Conservation (phyloP, 352 stramenopile genomes). For the Pythium monospermum region DNA sequence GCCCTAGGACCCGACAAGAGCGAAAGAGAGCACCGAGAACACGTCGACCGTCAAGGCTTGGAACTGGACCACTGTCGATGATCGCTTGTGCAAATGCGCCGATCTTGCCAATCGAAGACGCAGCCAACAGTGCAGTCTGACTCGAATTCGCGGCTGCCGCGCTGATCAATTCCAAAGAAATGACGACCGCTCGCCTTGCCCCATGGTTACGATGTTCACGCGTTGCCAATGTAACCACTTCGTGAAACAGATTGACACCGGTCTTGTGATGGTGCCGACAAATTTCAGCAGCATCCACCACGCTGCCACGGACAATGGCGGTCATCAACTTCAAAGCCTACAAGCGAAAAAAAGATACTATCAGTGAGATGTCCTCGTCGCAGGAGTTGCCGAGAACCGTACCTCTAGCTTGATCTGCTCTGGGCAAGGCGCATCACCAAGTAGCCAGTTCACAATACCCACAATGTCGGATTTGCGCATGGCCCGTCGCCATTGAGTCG, state of each 20-base stretch:
- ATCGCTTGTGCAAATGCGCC: neutral
- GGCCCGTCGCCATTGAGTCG: neutral
- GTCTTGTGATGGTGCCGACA: neutral
- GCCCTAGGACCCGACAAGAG: neutral
- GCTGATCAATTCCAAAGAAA: neutral
- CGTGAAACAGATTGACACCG: neutral
- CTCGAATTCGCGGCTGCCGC: neutral
- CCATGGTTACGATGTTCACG: neutral
- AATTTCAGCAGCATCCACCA: constrained; percentile 6
- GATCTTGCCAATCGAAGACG: neutral
- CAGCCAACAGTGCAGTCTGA: neutral
- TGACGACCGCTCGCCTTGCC: no score
- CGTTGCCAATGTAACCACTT: neutral
- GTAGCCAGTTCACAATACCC: neutral
- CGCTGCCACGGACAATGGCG: neutral
- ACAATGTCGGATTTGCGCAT: neutral
- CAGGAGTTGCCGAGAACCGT: neutral
- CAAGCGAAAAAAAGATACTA: neutral
- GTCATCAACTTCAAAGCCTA: neutral
- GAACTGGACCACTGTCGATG: neutral
- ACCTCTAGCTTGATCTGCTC: neutral
- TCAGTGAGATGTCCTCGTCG: neutral
- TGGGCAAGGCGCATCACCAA: neutral
- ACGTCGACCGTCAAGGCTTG: neutral
- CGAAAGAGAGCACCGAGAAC: neutral